Evolutionary conservation across 257 asterid species (phyloP).

Genomic region (Salvia miltiorrhiza): DNA sequence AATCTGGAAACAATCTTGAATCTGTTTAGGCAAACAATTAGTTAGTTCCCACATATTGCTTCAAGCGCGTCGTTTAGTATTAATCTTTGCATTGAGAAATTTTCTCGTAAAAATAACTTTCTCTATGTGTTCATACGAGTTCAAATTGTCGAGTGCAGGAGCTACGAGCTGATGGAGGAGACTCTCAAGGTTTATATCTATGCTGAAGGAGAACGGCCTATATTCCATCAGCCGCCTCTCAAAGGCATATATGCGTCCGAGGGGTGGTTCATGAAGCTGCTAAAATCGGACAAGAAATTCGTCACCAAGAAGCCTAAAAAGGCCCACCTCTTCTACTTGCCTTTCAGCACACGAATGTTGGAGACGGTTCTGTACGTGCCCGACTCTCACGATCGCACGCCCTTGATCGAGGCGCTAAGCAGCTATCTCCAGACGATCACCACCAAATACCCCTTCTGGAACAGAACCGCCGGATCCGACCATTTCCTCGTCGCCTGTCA

Average conservation of each 20-base stretch:
- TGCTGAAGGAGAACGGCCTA: slow-evolving; percentile 66
- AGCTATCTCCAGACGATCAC: slow-evolving; percentile 41
- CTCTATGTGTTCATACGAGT: neutral
- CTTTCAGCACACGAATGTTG: slow-evolving; percentile 61
- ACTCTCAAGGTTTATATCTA: slow-evolving; percentile 69
- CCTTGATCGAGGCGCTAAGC: slow-evolving; percentile 34
- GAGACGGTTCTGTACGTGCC: slow-evolving; percentile 50
- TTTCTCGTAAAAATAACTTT: neutral
- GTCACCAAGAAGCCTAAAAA: slow-evolving; percentile 50
- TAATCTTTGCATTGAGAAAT: neutral
- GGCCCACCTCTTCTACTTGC: slow-evolving; percentile 79
- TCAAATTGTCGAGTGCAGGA: slow-evolving; percentile 44
- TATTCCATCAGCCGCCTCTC: slow-evolving; percentile 62
- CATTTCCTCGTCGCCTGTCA: slow-evolving; percentile 90
- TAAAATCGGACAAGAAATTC: slow-evolving; percentile 48
- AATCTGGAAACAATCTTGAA: neutral
- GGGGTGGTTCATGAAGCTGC: slow-evolving; percentile 87
- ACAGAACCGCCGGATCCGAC: slow-evolving; percentile 68
- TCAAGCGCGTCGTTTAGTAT: neutral
- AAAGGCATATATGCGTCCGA: slow-evolving; percentile 87
- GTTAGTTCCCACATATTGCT: neutral
- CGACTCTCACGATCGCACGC: slow-evolving; percentile 45
- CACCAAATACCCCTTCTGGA: slow-evolving; percentile 59
- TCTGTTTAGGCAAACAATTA: neutral
- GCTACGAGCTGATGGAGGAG: slow-evolving; percentile 86